Percentiles rank a stretch among this genome's conserved stretches.
Evolutionary conservation across 345 rosid genomes (phyloP).

Genomic region (Arabis hirsuta): DNA sequence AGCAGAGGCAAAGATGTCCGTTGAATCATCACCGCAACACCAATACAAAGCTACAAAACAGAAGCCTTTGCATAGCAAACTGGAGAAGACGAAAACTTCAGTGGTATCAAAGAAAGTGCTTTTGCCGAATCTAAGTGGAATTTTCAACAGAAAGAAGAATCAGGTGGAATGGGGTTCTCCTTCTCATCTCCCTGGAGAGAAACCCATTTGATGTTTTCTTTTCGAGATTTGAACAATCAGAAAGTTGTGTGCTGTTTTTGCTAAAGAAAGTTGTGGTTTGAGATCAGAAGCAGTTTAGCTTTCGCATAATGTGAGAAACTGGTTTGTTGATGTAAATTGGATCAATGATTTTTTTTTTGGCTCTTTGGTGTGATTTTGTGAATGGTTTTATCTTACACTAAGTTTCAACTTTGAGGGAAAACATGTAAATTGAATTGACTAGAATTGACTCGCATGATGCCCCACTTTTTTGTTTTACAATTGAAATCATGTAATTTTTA

Average conservation of each 20-base stretch:
- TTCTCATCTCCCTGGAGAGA: slow-evolving; percentile 78
- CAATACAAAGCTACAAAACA: slow-evolving; percentile 60
- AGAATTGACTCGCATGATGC: no score
- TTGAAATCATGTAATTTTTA: no score
- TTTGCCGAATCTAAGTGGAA: slow-evolving; percentile 64
- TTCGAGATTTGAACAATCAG: slow-evolving; percentile 33
- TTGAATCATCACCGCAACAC: slow-evolving; percentile 69
- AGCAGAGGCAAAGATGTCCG: slow-evolving; percentile 54
- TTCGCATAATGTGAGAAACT: slow-evolving; percentile 33
- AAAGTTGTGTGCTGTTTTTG: slow-evolving; percentile 30
- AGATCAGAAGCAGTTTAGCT: slow-evolving; percentile 26
- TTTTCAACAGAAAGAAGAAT: slow-evolving; percentile 79
- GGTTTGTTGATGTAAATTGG: slow-evolving; percentile 44
- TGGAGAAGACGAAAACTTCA: slow-evolving; percentile 64
- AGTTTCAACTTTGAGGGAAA: no score
- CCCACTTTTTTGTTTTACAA: no score
- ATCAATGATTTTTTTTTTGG: slow-evolving; percentile 29
- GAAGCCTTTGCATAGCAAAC: slow-evolving; percentile 49
- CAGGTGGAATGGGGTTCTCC: slow-evolving; percentile 86
- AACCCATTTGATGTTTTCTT: slow-evolving; percentile 52
- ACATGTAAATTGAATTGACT: no score
- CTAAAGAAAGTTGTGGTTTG: slow-evolving; percentile 29
- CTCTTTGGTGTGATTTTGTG: slow-evolving; percentile 1
- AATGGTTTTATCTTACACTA: background rate
- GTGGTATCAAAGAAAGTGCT: slow-evolving; percentile 66